Conservation (phyloP, 164 flowering plant species). For the Santalum album region DNA sequence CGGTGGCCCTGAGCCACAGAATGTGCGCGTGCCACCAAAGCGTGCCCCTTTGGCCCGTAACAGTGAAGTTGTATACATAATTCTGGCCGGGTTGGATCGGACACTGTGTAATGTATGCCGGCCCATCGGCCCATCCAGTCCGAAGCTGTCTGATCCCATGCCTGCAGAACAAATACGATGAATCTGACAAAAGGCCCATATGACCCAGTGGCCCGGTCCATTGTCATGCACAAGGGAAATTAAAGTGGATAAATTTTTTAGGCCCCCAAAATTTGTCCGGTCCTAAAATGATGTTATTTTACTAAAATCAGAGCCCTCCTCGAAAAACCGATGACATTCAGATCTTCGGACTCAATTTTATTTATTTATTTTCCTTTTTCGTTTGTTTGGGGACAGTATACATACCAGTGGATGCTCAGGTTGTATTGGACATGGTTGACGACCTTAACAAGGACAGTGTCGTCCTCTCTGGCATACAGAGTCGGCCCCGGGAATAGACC, state of each 20-base stretch:
- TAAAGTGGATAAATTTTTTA: too few species aligned
- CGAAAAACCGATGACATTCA: too few species aligned
- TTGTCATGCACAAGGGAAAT: too few species aligned
- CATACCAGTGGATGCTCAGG: slow-evolving; percentile 51
- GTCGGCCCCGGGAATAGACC: slow-evolving; percentile 58
- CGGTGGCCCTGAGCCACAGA: slow-evolving; percentile 29
- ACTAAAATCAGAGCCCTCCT: too few species aligned
- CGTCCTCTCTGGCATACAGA: slow-evolving; percentile 46
- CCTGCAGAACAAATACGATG: too few species aligned
- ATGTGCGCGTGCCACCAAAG: slow-evolving; percentile 29
- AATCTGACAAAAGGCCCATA: too few species aligned
- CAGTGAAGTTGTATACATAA: slow-evolving; percentile 25
- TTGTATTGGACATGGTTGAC: slow-evolving; percentile 47
- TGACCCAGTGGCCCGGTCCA: too few species aligned
- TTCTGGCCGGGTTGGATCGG: slow-evolving; percentile 26
- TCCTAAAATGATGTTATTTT: too few species aligned
- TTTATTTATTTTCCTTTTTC: too few species aligned
- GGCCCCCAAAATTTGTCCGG: too few species aligned
- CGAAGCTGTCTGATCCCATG: slow-evolving; percentile 33
- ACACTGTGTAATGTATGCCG: slow-evolving; percentile 29
- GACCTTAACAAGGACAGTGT: slow-evolving; percentile 46
- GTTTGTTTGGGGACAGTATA: too few species aligned
- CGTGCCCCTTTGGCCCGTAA: slow-evolving; percentile 32
- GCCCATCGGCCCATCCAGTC: slow-evolving; percentile 32
- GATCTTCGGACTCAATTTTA: too few species aligned